Evolutionary conservation across 2,329 filamentous ascomycete genomes (phyloP).

Genomic region (Escovopsis weberi): DNA sequence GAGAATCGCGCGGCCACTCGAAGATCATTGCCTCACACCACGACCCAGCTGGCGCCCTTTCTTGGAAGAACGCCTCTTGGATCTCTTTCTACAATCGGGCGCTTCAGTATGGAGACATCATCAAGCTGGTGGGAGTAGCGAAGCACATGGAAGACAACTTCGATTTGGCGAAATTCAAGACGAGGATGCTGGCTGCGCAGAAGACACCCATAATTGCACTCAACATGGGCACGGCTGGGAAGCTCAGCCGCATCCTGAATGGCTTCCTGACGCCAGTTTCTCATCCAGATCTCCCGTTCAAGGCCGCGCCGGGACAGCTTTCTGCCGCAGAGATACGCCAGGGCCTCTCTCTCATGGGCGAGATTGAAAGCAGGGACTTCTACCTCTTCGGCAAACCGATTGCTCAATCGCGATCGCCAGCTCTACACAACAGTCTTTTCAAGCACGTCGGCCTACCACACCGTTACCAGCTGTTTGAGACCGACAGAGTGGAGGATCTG

Average conservation of each 20-base stretch:
- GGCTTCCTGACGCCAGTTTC: conserved; percentile 89
- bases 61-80: conserved; percentile 91
- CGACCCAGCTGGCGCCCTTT: conserved; percentile 63
- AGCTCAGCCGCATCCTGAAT: conserved; percentile 82
- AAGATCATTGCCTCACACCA: conserved; percentile 93
- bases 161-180: conserved; percentile 67
- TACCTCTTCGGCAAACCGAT: conserved; percentile 84
- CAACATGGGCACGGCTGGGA: conserved; percentile 84
- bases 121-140: conserved; percentile 85
- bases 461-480: conserved; percentile 64
- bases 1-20: conserved; percentile 52
- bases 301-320: conserved; percentile 85
- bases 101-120: conserved; percentile 76
- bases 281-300: conserved; percentile 77
- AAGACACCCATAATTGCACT: conserved; percentile 80
- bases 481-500: conserved; percentile 47
- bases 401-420: conserved; percentile 66
- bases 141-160: conserved; percentile 72
- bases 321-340: conserved; percentile 78
- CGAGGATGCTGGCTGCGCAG: conserved; percentile 56
- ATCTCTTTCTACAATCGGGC: conserved; percentile 80
- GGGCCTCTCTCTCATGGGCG: conserved; percentile 63
- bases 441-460: conserved; percentile 65
- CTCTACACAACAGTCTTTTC: conserved; percentile 82
- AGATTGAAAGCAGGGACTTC: conserved; percentile 62